Evolutionary conservation across 225 moss, liverwort and hornwort species (phyloP).

Genomic region (Rhytidiadelphus loreus): DNA sequence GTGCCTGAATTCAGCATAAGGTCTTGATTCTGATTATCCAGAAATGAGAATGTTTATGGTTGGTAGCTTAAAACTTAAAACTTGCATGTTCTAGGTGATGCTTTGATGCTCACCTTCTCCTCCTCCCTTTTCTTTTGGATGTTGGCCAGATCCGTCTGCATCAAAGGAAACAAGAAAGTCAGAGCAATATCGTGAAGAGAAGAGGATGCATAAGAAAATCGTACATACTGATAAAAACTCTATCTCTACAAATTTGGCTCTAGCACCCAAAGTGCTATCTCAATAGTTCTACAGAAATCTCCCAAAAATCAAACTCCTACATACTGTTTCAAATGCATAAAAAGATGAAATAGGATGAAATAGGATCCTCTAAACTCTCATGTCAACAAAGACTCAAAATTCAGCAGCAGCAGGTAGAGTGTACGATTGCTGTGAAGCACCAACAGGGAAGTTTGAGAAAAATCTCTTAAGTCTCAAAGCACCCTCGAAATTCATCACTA

Average conservation of each 20-base stretch:
- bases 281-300: background rate
- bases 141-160: slow-evolving; percentile 82
- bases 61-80: background rate
- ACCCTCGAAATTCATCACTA: background rate
- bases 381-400: background rate
- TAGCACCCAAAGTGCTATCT: background rate
- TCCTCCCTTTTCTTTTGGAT: slow-evolving; percentile 90
- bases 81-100: background rate
- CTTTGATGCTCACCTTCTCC: slow-evolving; percentile 59
- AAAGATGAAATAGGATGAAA: too few species aligned
- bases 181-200: background rate
- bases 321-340: background rate
- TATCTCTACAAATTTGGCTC: too few species aligned
- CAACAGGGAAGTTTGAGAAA: background rate
- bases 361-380: background rate
- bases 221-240: background rate
- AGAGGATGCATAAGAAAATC: background rate
- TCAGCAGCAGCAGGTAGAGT: background rate
- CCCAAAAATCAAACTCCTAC: background rate
- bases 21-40: background rate
- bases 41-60: background rate
- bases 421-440: background rate
- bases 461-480: background rate
- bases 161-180: background rate
- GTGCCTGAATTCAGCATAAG: background rate